Base-by-base conservation (phyloP, 116 monocot species). In the Dioscorea cayenensis region DNA sequence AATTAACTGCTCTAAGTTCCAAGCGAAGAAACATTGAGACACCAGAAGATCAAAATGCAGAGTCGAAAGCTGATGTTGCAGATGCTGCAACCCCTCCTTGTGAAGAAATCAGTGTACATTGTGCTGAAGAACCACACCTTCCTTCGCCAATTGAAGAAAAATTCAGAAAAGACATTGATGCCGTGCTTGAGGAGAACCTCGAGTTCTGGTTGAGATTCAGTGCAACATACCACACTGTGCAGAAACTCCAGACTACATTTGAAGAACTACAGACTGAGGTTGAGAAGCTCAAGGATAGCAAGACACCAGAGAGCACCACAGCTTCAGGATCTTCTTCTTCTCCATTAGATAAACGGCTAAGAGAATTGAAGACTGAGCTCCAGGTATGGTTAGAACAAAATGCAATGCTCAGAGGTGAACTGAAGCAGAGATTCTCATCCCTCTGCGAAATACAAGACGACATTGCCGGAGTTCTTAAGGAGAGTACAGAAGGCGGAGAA, bases 361-460 rank as follows among this genome's bases (percentile, higher is more conserved):
- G 80, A 66, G 85, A 83, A 19, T 64, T 91, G 23, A 84, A 87
- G 72, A 82, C 77, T 3, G 85, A 93, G 27, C 66, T 93, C 10
- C 83, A 81, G 72, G 79, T 84, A 0, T 99, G 97, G 97, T 32
- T 86, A 28, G 93, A 91, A 38, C 81, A 89, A 61, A 90, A 87
- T 63, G 75, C 69, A 19, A 14, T 76, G 28, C 75, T 93, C 20
- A 81, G 77, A 64, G 83, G 76, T 10, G 97, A 99, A 49, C 71
- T 99, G 28, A 72, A 89, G 50, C 71, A 28, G 2, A 75, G 86
- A 38, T 82, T 86, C 68, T 71, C 86, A n/a, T 82, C 90, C 19
- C 75, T 99, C 16, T 66, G 78, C 60, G 72, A 61, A n/a, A 82
- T 99, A 4, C 81, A 88, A 64, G 86, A 90, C 18, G 97, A 93